Evolutionary conservation across 2,329 filamentous ascomycete genomes (phyloP).

Genomic region (Epicoccum nigrum): DNA sequence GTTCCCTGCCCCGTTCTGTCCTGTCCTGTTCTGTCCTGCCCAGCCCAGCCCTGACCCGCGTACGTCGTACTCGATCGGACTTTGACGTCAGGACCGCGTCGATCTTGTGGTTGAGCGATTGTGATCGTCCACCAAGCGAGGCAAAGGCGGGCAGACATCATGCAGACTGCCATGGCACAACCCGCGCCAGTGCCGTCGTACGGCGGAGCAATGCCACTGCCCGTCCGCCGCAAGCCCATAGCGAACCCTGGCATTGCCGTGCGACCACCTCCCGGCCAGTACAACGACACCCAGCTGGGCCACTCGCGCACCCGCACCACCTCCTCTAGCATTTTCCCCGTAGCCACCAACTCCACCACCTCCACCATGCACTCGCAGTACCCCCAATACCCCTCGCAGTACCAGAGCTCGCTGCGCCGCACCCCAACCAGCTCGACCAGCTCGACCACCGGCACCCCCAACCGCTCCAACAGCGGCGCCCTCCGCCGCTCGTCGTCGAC

Average conservation of each 20-base stretch:
- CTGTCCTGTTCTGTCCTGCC: conserved; percentile 22
- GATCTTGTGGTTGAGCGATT: conserved; percentile 34
- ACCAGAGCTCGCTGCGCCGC: conserved; percentile 53
- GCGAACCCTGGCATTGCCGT: conserved; percentile 40
- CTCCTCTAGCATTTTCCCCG: conserved; percentile 45
- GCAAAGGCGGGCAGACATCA: conserved; percentile 31
- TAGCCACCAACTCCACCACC: conserved; percentile 28
- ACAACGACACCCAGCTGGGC: conserved; percentile 32
- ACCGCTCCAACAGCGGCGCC: conserved; percentile 59
- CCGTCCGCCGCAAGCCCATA: conserved; percentile 45
- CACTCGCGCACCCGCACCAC: conserved; percentile 48
- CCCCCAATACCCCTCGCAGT: conserved; percentile 42
- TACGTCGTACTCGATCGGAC: too few species aligned
- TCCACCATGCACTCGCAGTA: conserved; percentile 41
- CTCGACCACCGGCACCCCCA: conserved; percentile 59
- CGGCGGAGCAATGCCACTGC: conserved; percentile 30
- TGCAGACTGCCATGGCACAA: conserved; percentile 38
- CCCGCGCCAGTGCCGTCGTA: conserved; percentile 32
- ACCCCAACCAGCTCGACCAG: conserved; percentile 74
- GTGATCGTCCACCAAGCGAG: conserved; percentile 20
- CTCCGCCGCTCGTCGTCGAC: conserved; percentile 78
- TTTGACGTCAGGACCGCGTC: conserved; percentile 33
- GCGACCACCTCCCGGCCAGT: conserved; percentile 35
- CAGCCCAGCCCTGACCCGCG: too few species aligned
- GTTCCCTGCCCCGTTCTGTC: too few species aligned